Percentiles rank a stretch among this genome's conserved stretches.
These are phyloP conservation scores for Podaxis mareebaensis DNA, from an alignment of 768 basidiomycete species.

Conservation along the genomic window DNA sequence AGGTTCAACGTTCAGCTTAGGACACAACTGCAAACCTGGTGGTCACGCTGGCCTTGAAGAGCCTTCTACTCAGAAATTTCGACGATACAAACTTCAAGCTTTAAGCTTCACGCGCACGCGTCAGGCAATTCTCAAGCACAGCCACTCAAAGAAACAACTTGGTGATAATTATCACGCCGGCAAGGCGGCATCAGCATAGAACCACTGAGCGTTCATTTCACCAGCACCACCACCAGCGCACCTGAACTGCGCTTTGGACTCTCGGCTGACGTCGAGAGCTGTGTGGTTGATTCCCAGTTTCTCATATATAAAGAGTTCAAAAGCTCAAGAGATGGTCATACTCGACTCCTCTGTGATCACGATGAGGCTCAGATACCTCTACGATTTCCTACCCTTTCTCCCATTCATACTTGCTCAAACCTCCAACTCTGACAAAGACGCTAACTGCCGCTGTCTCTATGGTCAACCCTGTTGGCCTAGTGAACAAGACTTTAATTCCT, in stretches of 20 bases:
- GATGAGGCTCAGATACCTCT: background rate
- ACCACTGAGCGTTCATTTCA: background rate
- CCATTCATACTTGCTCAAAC: background rate
- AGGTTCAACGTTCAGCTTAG: too few species aligned
- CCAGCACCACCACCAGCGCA: background rate
- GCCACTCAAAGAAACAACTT: background rate
- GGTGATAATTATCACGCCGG: background rate
- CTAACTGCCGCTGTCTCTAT: constrained; percentile 37
- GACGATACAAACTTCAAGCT: background rate
- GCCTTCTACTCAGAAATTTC: too few species aligned
- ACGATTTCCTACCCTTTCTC: background rate
- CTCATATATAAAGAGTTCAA: background rate
- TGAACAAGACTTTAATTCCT: constrained; percentile 27
- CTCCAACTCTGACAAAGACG: background rate
- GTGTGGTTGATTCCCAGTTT: background rate
- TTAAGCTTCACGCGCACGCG: background rate
- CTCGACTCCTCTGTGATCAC: background rate
- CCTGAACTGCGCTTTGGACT: background rate
- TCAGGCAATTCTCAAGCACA: background rate
- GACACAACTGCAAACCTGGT: too few species aligned
- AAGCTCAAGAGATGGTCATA: background rate
- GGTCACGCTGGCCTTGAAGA: too few species aligned
- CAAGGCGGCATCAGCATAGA: background rate
- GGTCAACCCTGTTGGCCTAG: constrained; percentile 45
- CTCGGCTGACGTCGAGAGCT: background rate